Evolutionary conservation across 257 asterid genomes (phyloP).

Genomic region (Lavandula angustifolia): DNA sequence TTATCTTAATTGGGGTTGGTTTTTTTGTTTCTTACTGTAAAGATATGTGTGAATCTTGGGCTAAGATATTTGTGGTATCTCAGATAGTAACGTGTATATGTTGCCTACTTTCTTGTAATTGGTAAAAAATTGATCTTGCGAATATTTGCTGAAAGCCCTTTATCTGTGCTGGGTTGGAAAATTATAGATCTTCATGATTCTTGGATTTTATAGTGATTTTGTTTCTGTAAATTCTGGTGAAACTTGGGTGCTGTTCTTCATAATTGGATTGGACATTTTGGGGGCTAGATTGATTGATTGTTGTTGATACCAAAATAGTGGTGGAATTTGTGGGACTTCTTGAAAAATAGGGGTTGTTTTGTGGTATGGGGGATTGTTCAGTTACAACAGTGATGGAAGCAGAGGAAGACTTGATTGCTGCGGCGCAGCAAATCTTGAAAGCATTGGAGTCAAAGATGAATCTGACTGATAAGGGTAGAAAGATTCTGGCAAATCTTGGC

Average conservation of each 20-base stretch:
- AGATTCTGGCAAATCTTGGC: constrained; percentile 71
- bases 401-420: constrained; percentile 75
- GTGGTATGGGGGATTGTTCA: constrained; percentile 61
- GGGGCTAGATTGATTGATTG: constrained; percentile 6
- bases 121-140: constrained; percentile 23
- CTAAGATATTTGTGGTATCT: background rate
- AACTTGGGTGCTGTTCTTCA: background rate
- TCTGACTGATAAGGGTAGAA: constrained; percentile 54
- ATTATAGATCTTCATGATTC: constrained; percentile 30
- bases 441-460: constrained; percentile 54
- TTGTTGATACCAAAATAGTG: background rate
- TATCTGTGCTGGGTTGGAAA: background rate
- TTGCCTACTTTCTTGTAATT: constrained; percentile 17
- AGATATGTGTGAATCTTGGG: constrained; percentile 18
- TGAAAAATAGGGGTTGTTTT: constrained; percentile 22
- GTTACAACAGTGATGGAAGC: constrained; percentile 51
- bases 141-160: constrained; percentile 16
- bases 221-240: constrained; percentile 15
- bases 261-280: constrained; percentile 27
- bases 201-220: constrained; percentile 12
- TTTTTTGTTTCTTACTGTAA: constrained; percentile 11
- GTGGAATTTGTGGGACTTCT: constrained; percentile 16
- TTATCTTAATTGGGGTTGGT: background rate
- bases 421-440: constrained; percentile 56
- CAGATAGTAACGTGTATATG: background rate